Evolutionary conservation across 495 filamentous ascomycete species (phyloP).

Genomic region (Collariella sp.): DNA sequence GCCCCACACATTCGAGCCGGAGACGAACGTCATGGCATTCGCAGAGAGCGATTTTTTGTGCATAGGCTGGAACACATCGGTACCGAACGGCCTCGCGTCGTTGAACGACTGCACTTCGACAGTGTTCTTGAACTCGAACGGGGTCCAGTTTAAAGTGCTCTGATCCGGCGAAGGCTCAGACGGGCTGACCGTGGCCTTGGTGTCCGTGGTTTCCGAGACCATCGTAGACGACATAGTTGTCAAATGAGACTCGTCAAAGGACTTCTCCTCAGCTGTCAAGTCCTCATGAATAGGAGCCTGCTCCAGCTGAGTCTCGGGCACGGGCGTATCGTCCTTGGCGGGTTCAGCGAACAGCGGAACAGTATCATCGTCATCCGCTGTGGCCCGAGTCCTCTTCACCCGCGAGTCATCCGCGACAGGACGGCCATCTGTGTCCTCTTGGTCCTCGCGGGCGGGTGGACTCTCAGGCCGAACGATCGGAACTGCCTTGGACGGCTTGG

Average conservation of each 20-base stretch:
- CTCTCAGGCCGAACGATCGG: slow-evolving; percentile 67
- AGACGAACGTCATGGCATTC: slow-evolving; percentile 58
- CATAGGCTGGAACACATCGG: slow-evolving; percentile 33
- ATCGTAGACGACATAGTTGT: slow-evolving; percentile 39
- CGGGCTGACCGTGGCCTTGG: slow-evolving; percentile 41
- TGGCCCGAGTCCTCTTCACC: slow-evolving; percentile 62
- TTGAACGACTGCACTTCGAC: slow-evolving; percentile 35
- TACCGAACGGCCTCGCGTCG: slow-evolving; percentile 33
- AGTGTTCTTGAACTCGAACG: slow-evolving; percentile 37
- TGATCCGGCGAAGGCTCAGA: slow-evolving; percentile 35
- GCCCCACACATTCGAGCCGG: slow-evolving; percentile 40
- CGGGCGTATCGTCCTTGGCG: slow-evolving; percentile 26
- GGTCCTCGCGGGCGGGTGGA: slow-evolving; percentile 24
- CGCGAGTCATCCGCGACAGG: slow-evolving; percentile 47
- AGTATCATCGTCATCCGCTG: slow-evolving; percentile 51
- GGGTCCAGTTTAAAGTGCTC: slow-evolving; percentile 30
- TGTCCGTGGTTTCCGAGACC: slow-evolving; percentile 39
- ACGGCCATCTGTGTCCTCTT: slow-evolving; percentile 47
- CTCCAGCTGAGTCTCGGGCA: slow-evolving; percentile 12
- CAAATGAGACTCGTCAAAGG: slow-evolving; percentile 39
- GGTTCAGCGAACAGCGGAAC: slow-evolving; percentile 59
- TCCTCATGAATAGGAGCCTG: slow-evolving; percentile 20
- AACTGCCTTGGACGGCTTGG: slow-evolving; percentile 69
- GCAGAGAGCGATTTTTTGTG: slow-evolving; percentile 57
- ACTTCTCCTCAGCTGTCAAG: slow-evolving; percentile 26